Conservation (phyloP, 1,139 yeast species). For the Taphrina flavorubra region DNA sequence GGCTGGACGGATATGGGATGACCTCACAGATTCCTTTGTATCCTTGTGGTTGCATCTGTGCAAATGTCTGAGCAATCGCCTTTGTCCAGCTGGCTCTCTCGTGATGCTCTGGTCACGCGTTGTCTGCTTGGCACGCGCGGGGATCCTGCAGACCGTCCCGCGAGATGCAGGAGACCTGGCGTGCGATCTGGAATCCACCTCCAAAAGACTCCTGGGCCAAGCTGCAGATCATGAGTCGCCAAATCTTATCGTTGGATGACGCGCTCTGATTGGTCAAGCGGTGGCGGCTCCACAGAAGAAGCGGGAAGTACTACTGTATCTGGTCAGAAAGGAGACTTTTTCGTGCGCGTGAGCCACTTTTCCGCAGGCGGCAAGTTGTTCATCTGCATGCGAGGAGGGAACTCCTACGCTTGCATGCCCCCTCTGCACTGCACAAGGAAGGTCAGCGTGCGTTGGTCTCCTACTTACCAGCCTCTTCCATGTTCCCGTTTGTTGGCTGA, state of each 20-base stretch:
- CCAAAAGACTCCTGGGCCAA: neutral
- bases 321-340: neutral
- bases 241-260: neutral
- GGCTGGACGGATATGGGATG: neutral
- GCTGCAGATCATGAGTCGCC: neutral
- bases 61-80: too few relatives aligned
- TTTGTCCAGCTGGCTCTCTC: too few relatives aligned
- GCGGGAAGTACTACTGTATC: neutral
- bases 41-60: too few relatives aligned
- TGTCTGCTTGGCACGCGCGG: too few relatives aligned
- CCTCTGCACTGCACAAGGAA: neutral
- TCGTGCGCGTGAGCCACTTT: neutral
- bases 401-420: neutral
- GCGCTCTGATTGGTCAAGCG: slow-evolving; percentile 1
- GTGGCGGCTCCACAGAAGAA: neutral
- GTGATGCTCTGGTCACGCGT: too few relatives aligned
- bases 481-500: neutral
- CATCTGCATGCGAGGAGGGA: slow-evolving; percentile 1
- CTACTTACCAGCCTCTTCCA: neutral
- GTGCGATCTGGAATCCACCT: neutral
- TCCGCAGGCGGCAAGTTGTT: neutral
- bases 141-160: too few relatives aligned
- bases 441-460: too few relatives aligned
- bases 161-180: slow-evolving; percentile 15
- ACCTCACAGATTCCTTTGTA: slow-evolving; percentile 2